Base-by-base conservation (phyloP, 768 basidiomycete species). In the Collybia sordida region DNA sequence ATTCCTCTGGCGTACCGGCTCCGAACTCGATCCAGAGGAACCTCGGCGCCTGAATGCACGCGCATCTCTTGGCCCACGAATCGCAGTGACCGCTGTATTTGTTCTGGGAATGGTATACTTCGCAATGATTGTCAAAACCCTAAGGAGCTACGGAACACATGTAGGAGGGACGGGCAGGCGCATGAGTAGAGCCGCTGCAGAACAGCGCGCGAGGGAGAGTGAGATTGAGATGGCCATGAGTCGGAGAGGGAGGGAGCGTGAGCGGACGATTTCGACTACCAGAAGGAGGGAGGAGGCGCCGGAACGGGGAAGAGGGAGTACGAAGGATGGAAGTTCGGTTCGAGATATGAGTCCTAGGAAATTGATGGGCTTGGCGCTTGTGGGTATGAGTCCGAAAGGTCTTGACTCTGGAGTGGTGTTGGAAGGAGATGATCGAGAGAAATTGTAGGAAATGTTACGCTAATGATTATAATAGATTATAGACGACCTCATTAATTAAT, bases 1-100 rank as follows among this genome's bases (percentile, higher is more conserved):
- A 3, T 84, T 73, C 53, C 74, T 87, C 45, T 88, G 85, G 86
- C 73, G 82, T 36, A 77, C 78, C 0, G 81, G 79, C 68, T 75
- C 80, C 0, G 67, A 68, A 1, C 34, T 62, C 11, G 79, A 86
- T 47, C 55, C 68, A 1, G 39, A 60, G 2, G 53, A 62, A 36
- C 70, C 71, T 1, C 53, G 59, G 11, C 69, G 69, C 6, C 70
- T 84, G 0, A 63, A 69, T 3, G 56, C 68, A 0, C 50, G 49
- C 0, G 72, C 69, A 3, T 76, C 72, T 1, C 63, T 86, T 3
- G 80, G 71, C 2, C 73, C 82, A 3, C 78, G 88, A 17, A 68
- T 86, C 19, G 72, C 67, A 0, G 68, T 90, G 41, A 81, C 88
- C 0, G 59, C 59, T 1, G 64, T 85, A 12, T 76, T 88, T 25